Base-by-base conservation (phyloP, 31 red algal genomes). In the Odonthalia washingtoniensis region DNA sequence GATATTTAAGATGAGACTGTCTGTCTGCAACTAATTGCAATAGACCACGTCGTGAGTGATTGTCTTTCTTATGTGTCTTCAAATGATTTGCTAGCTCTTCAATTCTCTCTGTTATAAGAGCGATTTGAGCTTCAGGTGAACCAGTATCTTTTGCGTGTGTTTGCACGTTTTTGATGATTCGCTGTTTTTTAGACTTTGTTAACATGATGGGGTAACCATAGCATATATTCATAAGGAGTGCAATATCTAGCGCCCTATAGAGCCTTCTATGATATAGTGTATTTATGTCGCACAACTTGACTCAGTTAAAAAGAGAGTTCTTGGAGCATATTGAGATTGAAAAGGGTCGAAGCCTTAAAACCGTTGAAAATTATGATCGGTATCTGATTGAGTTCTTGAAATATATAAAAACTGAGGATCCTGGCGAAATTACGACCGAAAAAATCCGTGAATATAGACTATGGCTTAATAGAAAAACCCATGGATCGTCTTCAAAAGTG, bases 111-210 rank as follows among this genome's bases (percentile, higher is more conserved):
- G 98, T 92, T 61, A 97, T 70, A 65, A 82, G 89, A 27, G 98
- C 95, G 77, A 99, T 97, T 90, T 99, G 98, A 61, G 82, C 93
- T 72, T 99, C 98, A 2, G 98, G 95, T 49, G 95, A 97, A 3
- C 98, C 98, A 64, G 81, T 82, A 85, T 99, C 98, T 66, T 84
- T 94, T 65, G 95, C 98, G 74, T 97, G 91, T 44, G 42, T 44
- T 44, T 44, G 42, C 42, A 44, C 42, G 42, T 44, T 44, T 44
- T 44, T 44, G 42, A 44, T 44, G 42, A 44, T 44, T 44, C 42
- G 42, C 42, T 44, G 42, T 44, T 44, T 44, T 44, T 44, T 44
- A 44, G 42, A 44, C 42, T 44, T 44, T 44, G 42, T 44, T 44
- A 44, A 44, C 42, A 44, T 44, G 42, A 44, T 44, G 42, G 42